phyloP scores from a whole-genome alignment of 139 green algal species.

The Asterochloris sp. region DNA sequence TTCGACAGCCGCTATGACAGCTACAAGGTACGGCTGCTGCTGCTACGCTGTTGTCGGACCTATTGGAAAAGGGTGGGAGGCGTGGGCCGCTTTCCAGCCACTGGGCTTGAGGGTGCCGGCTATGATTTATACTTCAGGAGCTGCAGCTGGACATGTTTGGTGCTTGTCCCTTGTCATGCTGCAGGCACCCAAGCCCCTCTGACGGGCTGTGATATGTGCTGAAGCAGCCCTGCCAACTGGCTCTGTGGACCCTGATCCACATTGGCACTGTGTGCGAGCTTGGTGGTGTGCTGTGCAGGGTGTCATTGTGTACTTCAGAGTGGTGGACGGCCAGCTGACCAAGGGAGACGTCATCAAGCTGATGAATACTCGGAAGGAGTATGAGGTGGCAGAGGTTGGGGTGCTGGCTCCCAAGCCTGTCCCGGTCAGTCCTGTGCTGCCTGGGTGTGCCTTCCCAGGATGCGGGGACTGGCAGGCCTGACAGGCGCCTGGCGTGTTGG shows the following conservation, averaged over 20 bases:
- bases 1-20: slow-evolving; percentile 98
- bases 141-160: too few species aligned
- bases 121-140: too few species aligned
- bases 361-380: slow-evolving; percentile 92
- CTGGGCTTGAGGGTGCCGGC: too few species aligned
- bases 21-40: slow-evolving; percentile 58
- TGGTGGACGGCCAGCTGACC: slow-evolving; percentile 78
- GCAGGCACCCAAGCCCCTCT: too few species aligned
- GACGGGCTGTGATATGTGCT: too few species aligned
- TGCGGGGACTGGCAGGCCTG: too few species aligned
- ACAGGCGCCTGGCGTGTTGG: too few species aligned
- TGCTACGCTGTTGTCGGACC: too few species aligned
- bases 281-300: slow-evolving; percentile 32
- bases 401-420: slow-evolving; percentile 82
- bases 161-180: too few species aligned
- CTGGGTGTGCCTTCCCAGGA: not conserved
- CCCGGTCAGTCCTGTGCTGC: slow-evolving; percentile 33
- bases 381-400: slow-evolving; percentile 88
- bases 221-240: too few species aligned
- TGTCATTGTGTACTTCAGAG: slow-evolving; percentile 81
- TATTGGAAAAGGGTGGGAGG: too few species aligned
- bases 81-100: too few species aligned
- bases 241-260: not conserved
- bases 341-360: slow-evolving; percentile 79
- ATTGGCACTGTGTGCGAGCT: not conserved